A percentile compares a stretch with the other conserved stretches of the same genome.
Conservation (phyloP, 2,329 filamentous ascomycete genomes). For the Fusarium praegraminearum region DNA sequence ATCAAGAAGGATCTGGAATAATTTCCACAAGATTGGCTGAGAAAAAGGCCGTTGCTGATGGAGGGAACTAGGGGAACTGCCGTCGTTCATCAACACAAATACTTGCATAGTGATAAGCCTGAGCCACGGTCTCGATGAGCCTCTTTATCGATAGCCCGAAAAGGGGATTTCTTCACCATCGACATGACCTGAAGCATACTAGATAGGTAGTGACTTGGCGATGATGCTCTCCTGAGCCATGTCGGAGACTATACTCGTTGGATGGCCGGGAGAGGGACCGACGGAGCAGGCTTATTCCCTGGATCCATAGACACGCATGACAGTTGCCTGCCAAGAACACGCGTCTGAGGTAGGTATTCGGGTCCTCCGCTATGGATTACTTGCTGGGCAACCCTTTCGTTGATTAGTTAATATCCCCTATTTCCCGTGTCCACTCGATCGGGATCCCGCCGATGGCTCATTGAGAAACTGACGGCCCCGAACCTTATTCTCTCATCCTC, state of each 20-base stretch:
- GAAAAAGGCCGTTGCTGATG: neutral
- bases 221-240: neutral
- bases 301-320: neutral
- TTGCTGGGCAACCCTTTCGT: neutral
- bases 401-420: neutral
- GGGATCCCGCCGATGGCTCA: conserved; percentile 21
- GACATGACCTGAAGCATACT: neutral
- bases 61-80: neutral
- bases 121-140: neutral
- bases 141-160: neutral
- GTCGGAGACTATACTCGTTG: neutral
- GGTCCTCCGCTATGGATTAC: conserved; percentile 1
- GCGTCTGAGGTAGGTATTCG: conserved; percentile 17
- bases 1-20: neutral
- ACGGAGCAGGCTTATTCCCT: neutral
- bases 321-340: neutral
- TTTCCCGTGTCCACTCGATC: conserved; percentile 6
- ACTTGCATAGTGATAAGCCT: neutral
- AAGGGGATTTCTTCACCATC: neutral
- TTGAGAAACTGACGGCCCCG: conserved; percentile 6
- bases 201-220: neutral
- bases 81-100: neutral
- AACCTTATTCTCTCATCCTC: conserved; percentile 22
- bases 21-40: conserved; percentile 6
- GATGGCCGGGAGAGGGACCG: neutral